phyloP scores from a whole-genome alignment of 2,329 filamentous ascomycete species.

The Trichoderma brevicompactum region DNA sequence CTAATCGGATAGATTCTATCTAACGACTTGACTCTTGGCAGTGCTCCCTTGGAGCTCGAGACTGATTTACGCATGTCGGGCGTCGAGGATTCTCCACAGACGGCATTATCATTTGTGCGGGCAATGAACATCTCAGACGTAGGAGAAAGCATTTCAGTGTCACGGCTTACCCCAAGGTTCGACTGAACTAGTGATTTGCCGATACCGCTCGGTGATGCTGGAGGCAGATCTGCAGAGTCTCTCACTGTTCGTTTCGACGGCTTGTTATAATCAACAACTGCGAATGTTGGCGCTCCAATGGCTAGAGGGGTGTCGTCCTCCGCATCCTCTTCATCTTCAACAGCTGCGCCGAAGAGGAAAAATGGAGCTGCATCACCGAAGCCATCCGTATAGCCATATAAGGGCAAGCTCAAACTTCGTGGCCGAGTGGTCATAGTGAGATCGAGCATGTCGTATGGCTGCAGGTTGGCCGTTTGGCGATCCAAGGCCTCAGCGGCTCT shows the following conservation, averaged over 20 bases:
- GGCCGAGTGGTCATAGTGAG: conserved; percentile 47
- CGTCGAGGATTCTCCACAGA: conserved; percentile 48
- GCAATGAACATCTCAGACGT: conserved; percentile 43
- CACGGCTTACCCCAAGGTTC: background rate
- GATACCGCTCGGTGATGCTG: conserved; percentile 42
- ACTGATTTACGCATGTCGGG: conserved; percentile 43
- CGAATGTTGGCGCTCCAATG: conserved; percentile 37
- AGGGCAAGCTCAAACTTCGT: conserved; percentile 56
- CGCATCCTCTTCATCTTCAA: conserved; percentile 33
- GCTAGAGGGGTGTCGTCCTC: conserved; percentile 30
- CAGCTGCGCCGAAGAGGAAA: conserved; percentile 51
- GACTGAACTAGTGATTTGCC: conserved; percentile 41
- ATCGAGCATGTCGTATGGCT: conserved; percentile 55
- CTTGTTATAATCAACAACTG: conserved; percentile 40
- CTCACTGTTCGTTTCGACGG: conserved; percentile 22
- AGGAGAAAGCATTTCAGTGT: conserved; percentile 36
- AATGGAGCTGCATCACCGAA: conserved; percentile 52
- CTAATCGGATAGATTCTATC: conserved; percentile 42
- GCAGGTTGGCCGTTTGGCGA: conserved; percentile 58
- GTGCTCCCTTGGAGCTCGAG: conserved; percentile 27
- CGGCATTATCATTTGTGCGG: conserved; percentile 43
- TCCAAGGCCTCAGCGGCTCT: conserved; percentile 63
- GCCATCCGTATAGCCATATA: conserved; percentile 51
- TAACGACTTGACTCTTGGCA: conserved; percentile 45
- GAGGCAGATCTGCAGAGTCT: conserved; percentile 33